Base-by-base conservation (phyloP, 2,329 filamentous ascomycete genomes). In the Fusarium avenaceum region DNA sequence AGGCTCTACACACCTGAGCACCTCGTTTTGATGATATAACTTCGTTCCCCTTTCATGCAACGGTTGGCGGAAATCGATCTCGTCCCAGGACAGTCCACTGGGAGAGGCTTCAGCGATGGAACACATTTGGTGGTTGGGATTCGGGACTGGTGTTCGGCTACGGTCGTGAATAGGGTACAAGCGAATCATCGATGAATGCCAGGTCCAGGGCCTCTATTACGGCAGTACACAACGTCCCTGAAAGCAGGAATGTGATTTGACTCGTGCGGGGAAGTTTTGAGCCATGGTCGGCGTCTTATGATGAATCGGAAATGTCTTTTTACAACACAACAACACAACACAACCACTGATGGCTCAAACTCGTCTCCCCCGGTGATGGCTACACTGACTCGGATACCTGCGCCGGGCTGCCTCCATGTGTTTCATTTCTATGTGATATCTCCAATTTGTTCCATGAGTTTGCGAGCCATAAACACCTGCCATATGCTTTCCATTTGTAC, bases 281-380 rank as follows among this genome's bases (percentile, higher is more conserved):
- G 71, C 71, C 72, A 71, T 70, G 68, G 71, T 69, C 68, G 68
- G 72, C 70, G 70, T 71, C 71, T 74, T 66, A 67, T 73, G 72
- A 74, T 72, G 71, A 74, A 74, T 74, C 72, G 57, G 60, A 74
- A 65, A 74, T 72, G 71, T 69, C 63, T 72, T 69, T 72, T 74
- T 66, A 70, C 68, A 53, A 68, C 47, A 62, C 64, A 53, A 61
- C 69, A 66, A 60, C 44, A 57, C 71, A 69, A 11, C 20, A 60
- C 55, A 55, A 72, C 57, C 47, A 59, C 28, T 45, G 42, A 52
- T 43, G 42, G 48, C 50, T 46, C 51, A 44, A 44, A 38, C 20
- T 65, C 39, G 47, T 57, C 5, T 67, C 47, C 46, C 38, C 43
- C 30, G 15, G 52, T 61, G 45, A 35, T 40, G 33, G 43, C 40